Evolutionary conservation across 2,329 filamentous ascomycete genomes (phyloP), one percentile per base, ranked within the genome.

Genomic region (Sporothrix euskadiensis): DNA sequence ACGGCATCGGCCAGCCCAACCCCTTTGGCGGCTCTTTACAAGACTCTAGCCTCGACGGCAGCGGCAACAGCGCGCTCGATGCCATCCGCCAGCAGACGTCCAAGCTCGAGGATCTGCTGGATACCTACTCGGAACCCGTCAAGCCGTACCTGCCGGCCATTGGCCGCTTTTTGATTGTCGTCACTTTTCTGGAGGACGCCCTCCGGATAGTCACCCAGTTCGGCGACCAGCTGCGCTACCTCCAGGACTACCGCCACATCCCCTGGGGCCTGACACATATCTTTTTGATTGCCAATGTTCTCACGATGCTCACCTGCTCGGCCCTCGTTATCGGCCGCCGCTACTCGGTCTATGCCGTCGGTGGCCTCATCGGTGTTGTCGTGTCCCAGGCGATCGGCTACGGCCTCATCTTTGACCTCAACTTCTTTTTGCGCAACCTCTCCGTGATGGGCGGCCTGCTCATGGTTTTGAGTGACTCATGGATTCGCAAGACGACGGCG

Each of bases 341-440:
- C 83, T 89, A 97, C 86, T 96, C 94, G 77, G 95, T 97, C 83
- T 95, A 94, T 83, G 96, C 95, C 74, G 96, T 98, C 74, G 89
- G 86, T 75, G 96, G 95, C 75, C 92, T 99, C 76, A 92, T 98
- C 82, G 92, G 86, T 71, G 96, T 99, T 71, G 95, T 99, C 71
- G 83, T 99, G 75, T 91, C 94, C 47, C 96, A 99, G 84, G 96
- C 95, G 26, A 89, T 99, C 73, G 96, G 96, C 78, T 99, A 99
- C 82, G 96, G 96, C 74, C 89, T 99, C 76, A 97, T 99, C 83
- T 98, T 99, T 83, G 96, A 99, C 83, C 89, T 98, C 81, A 99
- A 98, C 89, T 99, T 99, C 88, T 99, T 99, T 90, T 92, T 99
- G 77, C 94, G 96, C 84, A 99, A 99, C 82, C 87, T 99, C 75